Base-by-base conservation (phyloP, 2,329 filamentous ascomycete species). In the Sodiomyces alkalinus region DNA sequence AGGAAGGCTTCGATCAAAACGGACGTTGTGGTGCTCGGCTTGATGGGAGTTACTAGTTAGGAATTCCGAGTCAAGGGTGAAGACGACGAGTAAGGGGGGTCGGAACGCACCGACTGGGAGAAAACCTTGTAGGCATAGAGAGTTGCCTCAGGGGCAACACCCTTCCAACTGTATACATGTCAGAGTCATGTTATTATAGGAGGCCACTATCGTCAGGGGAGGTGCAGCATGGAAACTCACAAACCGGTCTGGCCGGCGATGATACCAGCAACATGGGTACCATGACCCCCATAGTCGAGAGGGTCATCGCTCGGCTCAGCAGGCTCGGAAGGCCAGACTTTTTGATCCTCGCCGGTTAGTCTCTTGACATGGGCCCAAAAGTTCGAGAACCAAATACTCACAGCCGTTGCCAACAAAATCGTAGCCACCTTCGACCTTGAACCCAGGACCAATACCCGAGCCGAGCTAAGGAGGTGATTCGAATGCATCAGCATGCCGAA, bases 191-290 rank as follows among this genome's bases (percentile, higher is more conserved):
- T n/a, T n/a, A n/a, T n/a, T n/a, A n/a, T n/a, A n/a, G n/a, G n/a
- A n/a, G n/a, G n/a, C n/a, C n/a, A n/a, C n/a, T n/a, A n/a, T n/a
- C n/a, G n/a, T n/a, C n/a, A n/a, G n/a, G n/a, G n/a, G n/a, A n/a
- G n/a, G n/a, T n/a, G n/a, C n/a, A n/a, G n/a, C n/a, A n/a, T n/a
- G n/a, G 9, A 12, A 21, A 27, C 37, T 27, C 26, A 32, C 29
- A 26, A 19, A 17, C 38, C 17, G 6, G 42, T 36, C 29, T 56
- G 50, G 8, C 58, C 60, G 20, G 53, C 58, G 26, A 64, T 54
- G 28, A 59, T 60, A 23, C 61, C 60, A 9, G 58, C 48, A 15
- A 58, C 51, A 33, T 60, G 56, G 0, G 59, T 62, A 5, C 58
- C 56, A 39, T 63, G 59, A 14, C 52, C 53, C 27, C 13, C 15